A percentile compares a stretch with the other conserved stretches of the same genome.
phyloP scores from a whole-genome alignment of 2,329 filamentous ascomycete genomes.

The Diaporthe aspalathi region DNA sequence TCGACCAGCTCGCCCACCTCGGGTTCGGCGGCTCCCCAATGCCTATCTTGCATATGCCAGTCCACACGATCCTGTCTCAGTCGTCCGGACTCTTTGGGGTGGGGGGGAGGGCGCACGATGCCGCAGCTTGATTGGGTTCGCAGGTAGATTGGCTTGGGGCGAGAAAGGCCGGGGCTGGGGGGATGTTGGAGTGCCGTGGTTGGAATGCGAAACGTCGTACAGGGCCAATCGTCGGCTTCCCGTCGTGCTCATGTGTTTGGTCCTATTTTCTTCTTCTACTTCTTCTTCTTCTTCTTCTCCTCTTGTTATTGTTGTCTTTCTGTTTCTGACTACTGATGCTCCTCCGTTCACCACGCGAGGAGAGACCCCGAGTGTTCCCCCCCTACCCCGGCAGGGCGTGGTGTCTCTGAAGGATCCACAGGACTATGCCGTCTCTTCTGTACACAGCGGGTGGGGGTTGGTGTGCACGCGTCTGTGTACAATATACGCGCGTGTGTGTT shows the following conservation, averaged over 20 bases:
- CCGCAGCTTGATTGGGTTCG: slow-evolving; percentile 25
- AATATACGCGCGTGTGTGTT: too few relatives aligned
- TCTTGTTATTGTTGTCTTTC: too few relatives aligned
- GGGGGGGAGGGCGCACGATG: not conserved
- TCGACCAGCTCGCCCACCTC: not conserved
- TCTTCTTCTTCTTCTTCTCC: not conserved
- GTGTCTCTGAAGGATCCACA: not conserved
- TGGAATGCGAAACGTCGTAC: slow-evolving; percentile 12
- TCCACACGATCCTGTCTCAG: slow-evolving; percentile 33
- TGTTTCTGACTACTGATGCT: not conserved
- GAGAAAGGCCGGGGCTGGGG: not conserved
- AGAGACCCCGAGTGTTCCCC: not conserved
- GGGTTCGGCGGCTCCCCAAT: slow-evolving; percentile 18
- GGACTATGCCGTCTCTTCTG: not conserved
- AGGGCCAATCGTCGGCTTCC: not conserved
- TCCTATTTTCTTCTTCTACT: not conserved
- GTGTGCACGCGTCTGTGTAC: too few relatives aligned
- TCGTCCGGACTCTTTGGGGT: not conserved
- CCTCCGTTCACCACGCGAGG: not conserved
- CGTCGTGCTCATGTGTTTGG: not conserved
- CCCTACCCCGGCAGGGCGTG: not conserved
- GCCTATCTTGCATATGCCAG: slow-evolving; percentile 31
- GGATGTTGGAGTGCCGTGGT: not conserved
- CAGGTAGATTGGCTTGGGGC: slow-evolving; percentile 23
- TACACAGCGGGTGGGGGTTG: not conserved